Evolutionary conservation across 2,329 filamentous ascomycete species (phyloP), one percentile per base, ranked within the genome.

Genomic region (Pochonia chlamydosporia): DNA sequence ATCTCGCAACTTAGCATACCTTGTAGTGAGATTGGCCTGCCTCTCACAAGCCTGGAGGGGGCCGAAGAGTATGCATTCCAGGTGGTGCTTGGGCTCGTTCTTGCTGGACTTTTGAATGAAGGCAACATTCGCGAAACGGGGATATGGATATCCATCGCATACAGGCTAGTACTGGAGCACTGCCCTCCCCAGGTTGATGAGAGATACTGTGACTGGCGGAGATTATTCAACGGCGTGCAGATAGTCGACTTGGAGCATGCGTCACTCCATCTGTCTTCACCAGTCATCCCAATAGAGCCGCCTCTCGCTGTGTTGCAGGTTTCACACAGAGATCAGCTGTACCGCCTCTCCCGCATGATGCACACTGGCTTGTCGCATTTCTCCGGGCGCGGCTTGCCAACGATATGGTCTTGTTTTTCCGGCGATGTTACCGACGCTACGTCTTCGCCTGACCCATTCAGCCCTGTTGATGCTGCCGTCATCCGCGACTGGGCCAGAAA

Each of bases 191-290:
- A 66, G 24, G 55, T 65, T 3, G 44, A 70, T 37, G 64, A 67
- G 31, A 56, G 57, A n/a, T 64, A 63, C 1, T 54, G 60, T 10
- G 66, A 71, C 44, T 72, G 69, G 69, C 65, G 62, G 4, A 62
- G 62, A 21, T 55, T 72, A 1, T 70, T 70, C 45, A 64, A 62
- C 8, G 63, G 62, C 3, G 52, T 65, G 14, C 62, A 70, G 57
- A 72, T 71, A 31, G 65, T 72, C 23, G 68, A 72, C 37, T 58
- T 72, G 8, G 69, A 72, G 51, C 69, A 72, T 25, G 44, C 68
- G 3, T 70, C 68, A 11, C 60, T 71, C 5, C 66, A 70, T 36
- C 58, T 72, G 33, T 64, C 66, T 0, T 70, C 63, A 26, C 69
- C 69, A 0, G 62, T 69, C 8, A 63, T 72, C 20, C 69, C 68